phyloP scores from a whole-genome alignment of 345 rosid species.

The Boechera retrofracta region DNA sequence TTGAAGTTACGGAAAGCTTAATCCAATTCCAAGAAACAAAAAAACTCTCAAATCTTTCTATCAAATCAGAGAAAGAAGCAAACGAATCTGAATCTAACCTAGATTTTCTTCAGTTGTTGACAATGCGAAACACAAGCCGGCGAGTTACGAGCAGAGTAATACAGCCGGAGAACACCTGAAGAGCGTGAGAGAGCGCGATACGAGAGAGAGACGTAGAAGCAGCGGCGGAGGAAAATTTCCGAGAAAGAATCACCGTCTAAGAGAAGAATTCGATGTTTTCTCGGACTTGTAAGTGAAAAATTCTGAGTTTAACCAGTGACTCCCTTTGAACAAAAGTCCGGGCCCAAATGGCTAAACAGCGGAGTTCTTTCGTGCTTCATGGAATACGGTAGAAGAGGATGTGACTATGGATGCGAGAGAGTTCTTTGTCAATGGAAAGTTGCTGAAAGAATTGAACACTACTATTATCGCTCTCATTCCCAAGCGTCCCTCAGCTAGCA shows the following conservation, averaged over 20 bases:
- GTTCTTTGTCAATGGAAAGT: no score
- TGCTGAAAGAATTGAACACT: no score
- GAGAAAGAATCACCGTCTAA: neutral
- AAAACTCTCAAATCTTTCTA: neutral
- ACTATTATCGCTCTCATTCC: no score
- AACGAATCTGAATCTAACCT: neutral
- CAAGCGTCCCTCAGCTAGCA: no score
- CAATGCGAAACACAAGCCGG: neutral
- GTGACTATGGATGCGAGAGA: no score
- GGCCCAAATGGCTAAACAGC: no score
- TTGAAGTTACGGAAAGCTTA: neutral
- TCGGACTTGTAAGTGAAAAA: neutral
- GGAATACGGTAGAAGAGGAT: no score
- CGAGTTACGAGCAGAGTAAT: neutral
- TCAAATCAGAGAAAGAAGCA: neutral
- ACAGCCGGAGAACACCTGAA: neutral
- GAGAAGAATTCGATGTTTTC: neutral
- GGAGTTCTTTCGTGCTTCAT: no score
- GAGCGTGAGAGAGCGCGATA: neutral
- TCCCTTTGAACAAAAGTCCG: no score
- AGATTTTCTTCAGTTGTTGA: no score
- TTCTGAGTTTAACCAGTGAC: neutral
- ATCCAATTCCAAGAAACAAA: neutral
- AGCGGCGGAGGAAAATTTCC: neutral
- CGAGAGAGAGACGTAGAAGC: neutral